Evolutionary conservation across 345 rosid species (phyloP).

Genomic region (Eucalyptus albens): DNA sequence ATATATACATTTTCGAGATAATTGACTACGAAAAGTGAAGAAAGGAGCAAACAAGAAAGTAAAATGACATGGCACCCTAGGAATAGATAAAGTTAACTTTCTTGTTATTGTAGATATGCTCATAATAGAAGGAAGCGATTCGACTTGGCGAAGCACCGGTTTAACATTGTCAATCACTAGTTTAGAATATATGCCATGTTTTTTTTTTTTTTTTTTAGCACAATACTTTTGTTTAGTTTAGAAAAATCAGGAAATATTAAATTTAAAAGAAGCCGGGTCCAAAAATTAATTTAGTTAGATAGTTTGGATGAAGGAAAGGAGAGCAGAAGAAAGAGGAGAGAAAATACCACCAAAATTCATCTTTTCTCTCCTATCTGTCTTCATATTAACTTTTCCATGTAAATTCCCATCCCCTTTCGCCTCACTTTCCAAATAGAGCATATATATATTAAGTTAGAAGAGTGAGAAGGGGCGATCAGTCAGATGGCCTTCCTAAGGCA

Average conservation of each 20-base stretch:
- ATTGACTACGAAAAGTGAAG: not conserved
- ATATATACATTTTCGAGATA: not conserved
- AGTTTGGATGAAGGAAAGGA: not conserved
- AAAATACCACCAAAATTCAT: not conserved
- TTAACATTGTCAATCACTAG: not conserved
- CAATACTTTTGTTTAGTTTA: not conserved
- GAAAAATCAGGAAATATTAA: not conserved
- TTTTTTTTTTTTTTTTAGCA: not conserved
- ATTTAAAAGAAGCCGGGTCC: not conserved
- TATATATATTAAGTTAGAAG: not conserved
- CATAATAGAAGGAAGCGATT: not conserved
- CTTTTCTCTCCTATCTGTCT: not conserved
- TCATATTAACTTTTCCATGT: not conserved
- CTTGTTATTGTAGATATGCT: not conserved
- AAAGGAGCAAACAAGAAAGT: not conserved
- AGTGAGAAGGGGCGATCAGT: not conserved
- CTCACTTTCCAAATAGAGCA: not conserved
- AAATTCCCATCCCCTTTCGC: not conserved
- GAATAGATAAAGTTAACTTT: not conserved
- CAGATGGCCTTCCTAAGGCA: not conserved
- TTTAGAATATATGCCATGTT: not conserved
- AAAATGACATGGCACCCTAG: not conserved
- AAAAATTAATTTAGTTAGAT: not conserved
- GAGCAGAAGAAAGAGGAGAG: not conserved
- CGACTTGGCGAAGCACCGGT: not conserved